Base-by-base conservation (phyloP, 2,329 filamentous ascomycete species). In the Cladosporium sp. region DNA sequence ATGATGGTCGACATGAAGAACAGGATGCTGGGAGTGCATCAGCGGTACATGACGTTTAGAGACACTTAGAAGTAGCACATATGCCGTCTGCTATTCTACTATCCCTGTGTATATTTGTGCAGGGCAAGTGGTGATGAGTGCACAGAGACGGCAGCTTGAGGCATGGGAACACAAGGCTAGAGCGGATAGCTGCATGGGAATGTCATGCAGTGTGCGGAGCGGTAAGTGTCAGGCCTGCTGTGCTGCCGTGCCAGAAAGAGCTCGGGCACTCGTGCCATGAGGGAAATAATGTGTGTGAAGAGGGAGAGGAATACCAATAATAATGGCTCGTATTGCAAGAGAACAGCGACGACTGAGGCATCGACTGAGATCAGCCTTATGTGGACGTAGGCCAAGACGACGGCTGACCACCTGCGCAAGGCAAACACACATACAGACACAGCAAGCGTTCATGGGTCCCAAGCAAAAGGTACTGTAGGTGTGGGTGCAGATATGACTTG, bases 181-280 rank as follows among this genome's bases (percentile, higher is more conserved):
- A 57, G 33, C 33, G 55, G 55, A 57, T 57, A 35, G 55, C 31
- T 57, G 33, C 55, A 40, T 26, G 29, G 31, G 23, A 56, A 56
- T 56, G n/a, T 33, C 55, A 57, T 57, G 55, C 55, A 57, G 55
- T 35, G 55, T 23, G 31, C 55, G 33, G 33, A 57, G 55, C 55
- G 55, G 55, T 57, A 26, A 57, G 55, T 57, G 55, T 35, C 55
- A 57, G 55, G 33, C n/a, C 29, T 33, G 55, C 55, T 57, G 55
- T 57, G 31, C 55, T 35, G 12, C 29, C 10, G 12, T 56, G 37
- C 28, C 16, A 35, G 53, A 5, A 29, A 31, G 18, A 35, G 53
- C 53, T 57, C 55, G 33, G 21, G 33, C 55, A 40, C 28, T 55
- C 28, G 10, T 40, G 55, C 12, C n/a, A 46, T 23, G 49, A 23